phyloP scores from a whole-genome alignment of 257 asterid species.

The Apocynum venetum region DNA sequence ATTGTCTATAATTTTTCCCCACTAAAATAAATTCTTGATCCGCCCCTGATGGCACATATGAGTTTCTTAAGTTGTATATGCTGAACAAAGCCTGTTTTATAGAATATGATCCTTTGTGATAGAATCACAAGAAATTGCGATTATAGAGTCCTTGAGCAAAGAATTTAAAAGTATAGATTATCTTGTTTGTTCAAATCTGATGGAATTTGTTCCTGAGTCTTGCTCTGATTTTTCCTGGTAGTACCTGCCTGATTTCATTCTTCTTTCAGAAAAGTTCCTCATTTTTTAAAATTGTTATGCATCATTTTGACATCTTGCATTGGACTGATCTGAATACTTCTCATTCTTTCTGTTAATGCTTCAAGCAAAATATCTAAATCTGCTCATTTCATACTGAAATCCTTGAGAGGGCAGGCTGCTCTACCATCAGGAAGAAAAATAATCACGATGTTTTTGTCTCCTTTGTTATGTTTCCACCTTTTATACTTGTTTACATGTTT shows the following conservation, averaged over 20 bases:
- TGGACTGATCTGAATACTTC: neutral
- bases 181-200: neutral
- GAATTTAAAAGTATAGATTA: neutral
- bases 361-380: neutral
- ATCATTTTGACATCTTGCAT: neutral
- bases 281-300: neutral
- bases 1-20: too few relatives aligned
- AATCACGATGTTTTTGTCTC: neutral
- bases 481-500: neutral
- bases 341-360: neutral
- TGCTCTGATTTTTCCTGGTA: neutral
- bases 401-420: neutral
- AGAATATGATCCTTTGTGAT: neutral
- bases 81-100: neutral
- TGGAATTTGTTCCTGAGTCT: neutral
- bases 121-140: neutral
- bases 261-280: neutral
- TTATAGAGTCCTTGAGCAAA: neutral
- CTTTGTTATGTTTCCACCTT: neutral
- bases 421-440: neutral
- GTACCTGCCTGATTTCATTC: neutral
- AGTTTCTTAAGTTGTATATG: neutral
- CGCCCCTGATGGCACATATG: neutral
- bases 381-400: neutral
- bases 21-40: neutral